phyloP scores from a whole-genome alignment of 2,329 filamentous ascomycete genomes.

The Ceratocystis cubensis region DNA sequence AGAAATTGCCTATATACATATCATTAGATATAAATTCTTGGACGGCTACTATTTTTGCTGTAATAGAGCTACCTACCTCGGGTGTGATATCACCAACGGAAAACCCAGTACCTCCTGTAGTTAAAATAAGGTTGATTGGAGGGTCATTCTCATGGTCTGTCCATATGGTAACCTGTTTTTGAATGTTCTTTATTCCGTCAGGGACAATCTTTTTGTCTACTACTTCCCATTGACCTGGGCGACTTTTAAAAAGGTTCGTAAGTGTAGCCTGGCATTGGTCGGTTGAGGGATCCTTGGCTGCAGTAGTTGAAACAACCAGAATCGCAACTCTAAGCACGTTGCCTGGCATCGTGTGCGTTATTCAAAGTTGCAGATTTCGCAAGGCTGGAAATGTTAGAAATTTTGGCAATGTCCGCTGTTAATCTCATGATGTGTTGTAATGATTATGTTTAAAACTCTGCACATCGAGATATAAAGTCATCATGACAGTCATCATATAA shows the following conservation, averaged over 20 bases:
- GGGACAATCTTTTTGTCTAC: slow-evolving; percentile 61
- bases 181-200: slow-evolving; percentile 64
- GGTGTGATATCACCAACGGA: slow-evolving; percentile 74
- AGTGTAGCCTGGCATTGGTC: slow-evolving; percentile 61
- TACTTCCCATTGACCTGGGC: slow-evolving; percentile 46
- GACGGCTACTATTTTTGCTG: neutral
- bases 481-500: neutral
- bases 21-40: slow-evolving; percentile 19
- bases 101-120: slow-evolving; percentile 90
- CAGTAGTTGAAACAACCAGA: slow-evolving; percentile 83
- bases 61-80: slow-evolving; percentile 44
- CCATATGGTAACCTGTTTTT: slow-evolving; percentile 59
- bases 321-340: slow-evolving; percentile 57
- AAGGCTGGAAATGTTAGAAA: neutral
- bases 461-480: neutral
- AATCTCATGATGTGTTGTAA: neutral
- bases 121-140: slow-evolving; percentile 63
- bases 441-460: neutral
- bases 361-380: too few relatives aligned
- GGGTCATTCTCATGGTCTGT: slow-evolving; percentile 47
- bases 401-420: neutral
- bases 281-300: slow-evolving; percentile 61
- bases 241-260: slow-evolving; percentile 50
- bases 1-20: slow-evolving; percentile 50
- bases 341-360: slow-evolving; percentile 27